Evolutionary conservation across 1,284 basidiomycete genomes (phyloP), one percentile per base, ranked within the genome.

Genomic region (Puccinia brachypodii): DNA sequence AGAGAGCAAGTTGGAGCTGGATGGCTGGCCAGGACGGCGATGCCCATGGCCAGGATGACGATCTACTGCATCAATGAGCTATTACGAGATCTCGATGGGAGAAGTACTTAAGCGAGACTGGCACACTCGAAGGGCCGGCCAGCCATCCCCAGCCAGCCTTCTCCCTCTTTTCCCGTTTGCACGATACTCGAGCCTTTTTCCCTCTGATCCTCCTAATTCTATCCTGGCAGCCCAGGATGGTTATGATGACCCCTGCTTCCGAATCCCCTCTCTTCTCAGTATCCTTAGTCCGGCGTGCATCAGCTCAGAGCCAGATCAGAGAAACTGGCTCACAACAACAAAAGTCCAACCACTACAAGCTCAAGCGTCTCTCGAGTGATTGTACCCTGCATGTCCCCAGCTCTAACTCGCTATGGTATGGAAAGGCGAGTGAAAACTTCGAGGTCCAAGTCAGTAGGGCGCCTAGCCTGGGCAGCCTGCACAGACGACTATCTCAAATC

Each of bases 351-450:
- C 62, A 64, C 36, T 64, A 64, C n/a, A 38, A 64, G 7, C 62
- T 64, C 62, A 64, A 64, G 62, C 62, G 62, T 22, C 36, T 64
- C 62, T 64, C 62, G 3, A 33, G 40, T 38, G 62, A 64, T 7
- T 40, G 38, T 40, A 38, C 62, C 19, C n/a, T n/a, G n/a, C 62
- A 38, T 8, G 4, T 40, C 8, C 31, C 62, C 2, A 2, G 36
- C 33, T 38, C 19, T 4, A 11, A 19, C 2, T 19, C 19, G 25
- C 60, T 38, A 16, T 64, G 62, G 62, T 64, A 64, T 64, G 62
- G 33, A 16, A 64, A 64, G n/a, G 62, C 62, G 16, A 64, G 62
- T 14, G 62, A 40, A 8, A 64, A 40, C 33, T 64, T 36, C 19
- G 62, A 64, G 62, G 62, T 64, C 3, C 62, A 64, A 31, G n/a